Base-by-base conservation (phyloP, 129 eudicot species). In the Oenanthe sinensis region DNA sequence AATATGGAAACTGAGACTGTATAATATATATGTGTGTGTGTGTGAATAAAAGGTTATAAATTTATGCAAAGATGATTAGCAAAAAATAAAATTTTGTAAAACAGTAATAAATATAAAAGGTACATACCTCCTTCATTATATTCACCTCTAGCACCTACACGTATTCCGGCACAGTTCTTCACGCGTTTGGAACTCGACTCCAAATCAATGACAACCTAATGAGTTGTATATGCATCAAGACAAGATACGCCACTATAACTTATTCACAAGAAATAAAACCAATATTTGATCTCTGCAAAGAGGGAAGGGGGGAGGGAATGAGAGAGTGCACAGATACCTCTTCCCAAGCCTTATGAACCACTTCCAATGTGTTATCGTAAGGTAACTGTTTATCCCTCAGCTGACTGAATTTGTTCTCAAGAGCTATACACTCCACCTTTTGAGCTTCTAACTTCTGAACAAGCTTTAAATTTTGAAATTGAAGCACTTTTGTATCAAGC, bases 401-500 rank as follows among this genome's bases (percentile, higher is more conserved):
- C 50, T 81, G 87, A 77, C 77, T 85, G 77, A 84, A 79, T 80
- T 87, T 91, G 80, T 81, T 90, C 71, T 88, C 97, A 68, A 89
- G 86, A 71, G 88, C 86, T 67, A 58, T 49, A 75, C 86, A 81
- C 82, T 94, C 98, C 33, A 83, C 84, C 79, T 88, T 94, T 81
- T 91, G 97, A 60, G 91, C 89, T 86, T 94, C 97, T 80, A 94
- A 71, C 87, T 91, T 94, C 84, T 90, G 98, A 71, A 82, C 44
- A 74, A 94, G 93, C 83, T 91, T 94, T 78, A 91, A 92, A 80
- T 94, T 94, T 87, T 94, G 97, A 82, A 86, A 91, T 75, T 88
- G 90, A 77, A 94, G 98, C 28, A 94, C 98, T 49, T 91, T 88
- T 10, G 96, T 86, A 83, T 94, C 97, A 68, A 94, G 92, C 98